A percentile compares a stretch with the other conserved stretches of the same genome.
These are phyloP conservation scores for Linnemannia schmuckeri DNA, from an alignment of 192 early-diverging fungal species.

Conservation along the genomic window DNA sequence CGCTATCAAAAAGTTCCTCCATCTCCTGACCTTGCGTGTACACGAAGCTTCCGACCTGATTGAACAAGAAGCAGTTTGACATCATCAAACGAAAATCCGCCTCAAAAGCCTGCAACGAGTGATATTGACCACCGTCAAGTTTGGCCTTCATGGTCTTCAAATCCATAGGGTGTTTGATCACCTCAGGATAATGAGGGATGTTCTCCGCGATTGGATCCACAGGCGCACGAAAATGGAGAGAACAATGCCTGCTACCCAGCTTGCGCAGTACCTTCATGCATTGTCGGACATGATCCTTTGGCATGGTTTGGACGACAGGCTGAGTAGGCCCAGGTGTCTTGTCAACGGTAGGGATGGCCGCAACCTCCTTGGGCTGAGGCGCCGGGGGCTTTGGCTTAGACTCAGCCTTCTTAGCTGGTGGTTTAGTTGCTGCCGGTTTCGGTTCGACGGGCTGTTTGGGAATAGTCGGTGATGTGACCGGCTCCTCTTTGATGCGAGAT, in stretches of 20 bases:
- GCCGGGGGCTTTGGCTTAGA: constrained; percentile 33
- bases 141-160: constrained; percentile 64
- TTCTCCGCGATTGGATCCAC: constrained; percentile 76
- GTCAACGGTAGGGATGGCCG: background rate
- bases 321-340: constrained; percentile 1
- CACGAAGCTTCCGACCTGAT: constrained; percentile 69
- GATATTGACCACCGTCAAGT: constrained; percentile 58
- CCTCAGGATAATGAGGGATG: constrained; percentile 75
- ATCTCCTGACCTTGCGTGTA: constrained; percentile 71
- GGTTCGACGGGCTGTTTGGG: constrained; percentile 29
- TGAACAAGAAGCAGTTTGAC: constrained; percentile 73
- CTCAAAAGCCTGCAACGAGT: constrained; percentile 57
- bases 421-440: constrained; percentile 43
- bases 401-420: constrained; percentile 34
- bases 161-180: constrained; percentile 77
- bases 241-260: constrained; percentile 60
- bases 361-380: constrained; percentile 10
- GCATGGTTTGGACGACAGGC: constrained; percentile 13
- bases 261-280: constrained; percentile 58
- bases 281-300: constrained; percentile 47
- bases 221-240: constrained; percentile 70
- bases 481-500: constrained; percentile 41
- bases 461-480: constrained; percentile 47
- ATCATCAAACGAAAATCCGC: constrained; percentile 69
- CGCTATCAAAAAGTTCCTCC: constrained; percentile 64